phyloP scores from a whole-genome alignment of 345 rosid genomes.

The Isatis tinctoria region DNA sequence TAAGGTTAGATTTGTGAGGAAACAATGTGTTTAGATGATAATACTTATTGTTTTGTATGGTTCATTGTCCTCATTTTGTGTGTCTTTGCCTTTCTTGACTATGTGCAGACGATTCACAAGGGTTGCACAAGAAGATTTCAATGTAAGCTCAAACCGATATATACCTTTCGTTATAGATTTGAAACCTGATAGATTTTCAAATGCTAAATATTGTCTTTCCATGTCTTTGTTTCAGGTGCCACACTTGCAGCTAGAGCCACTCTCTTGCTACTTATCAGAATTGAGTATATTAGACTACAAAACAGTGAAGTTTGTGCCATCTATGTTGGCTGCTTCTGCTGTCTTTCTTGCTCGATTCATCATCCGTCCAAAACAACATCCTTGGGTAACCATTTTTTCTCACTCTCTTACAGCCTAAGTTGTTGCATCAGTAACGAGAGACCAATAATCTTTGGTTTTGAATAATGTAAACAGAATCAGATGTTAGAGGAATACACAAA shows the following conservation, averaged over 20 bases:
- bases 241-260: slow-evolving; percentile 60
- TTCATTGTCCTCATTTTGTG: slow-evolving; percentile 3
- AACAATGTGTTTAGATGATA: not conserved
- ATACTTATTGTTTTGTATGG: not conserved
- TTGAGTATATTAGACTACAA: slow-evolving; percentile 69
- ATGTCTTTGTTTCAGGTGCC: not conserved
- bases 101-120: slow-evolving; percentile 52
- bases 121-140: slow-evolving; percentile 57
- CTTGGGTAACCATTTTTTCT: slow-evolving; percentile 58
- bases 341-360: slow-evolving; percentile 69
- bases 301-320: slow-evolving; percentile 67
- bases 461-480: slow-evolving; percentile 34
- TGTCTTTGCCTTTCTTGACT: not conserved
- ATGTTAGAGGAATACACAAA: slow-evolving; percentile 43
- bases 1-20: slow-evolving; percentile 38
- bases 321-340: slow-evolving; percentile 71
- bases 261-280: slow-evolving; percentile 71
- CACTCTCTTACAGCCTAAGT: not conserved
- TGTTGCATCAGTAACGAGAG: not conserved
- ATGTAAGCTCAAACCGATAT: slow-evolving; percentile 17
- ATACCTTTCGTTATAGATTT: not conserved
- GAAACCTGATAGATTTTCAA: not conserved
- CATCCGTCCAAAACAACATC: slow-evolving; percentile 45
- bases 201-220: not conserved
- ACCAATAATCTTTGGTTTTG: not conserved